Base-by-base conservation (phyloP, 495 filamentous ascomycete genomes). In the Annulohypoxylon moriforme region DNA sequence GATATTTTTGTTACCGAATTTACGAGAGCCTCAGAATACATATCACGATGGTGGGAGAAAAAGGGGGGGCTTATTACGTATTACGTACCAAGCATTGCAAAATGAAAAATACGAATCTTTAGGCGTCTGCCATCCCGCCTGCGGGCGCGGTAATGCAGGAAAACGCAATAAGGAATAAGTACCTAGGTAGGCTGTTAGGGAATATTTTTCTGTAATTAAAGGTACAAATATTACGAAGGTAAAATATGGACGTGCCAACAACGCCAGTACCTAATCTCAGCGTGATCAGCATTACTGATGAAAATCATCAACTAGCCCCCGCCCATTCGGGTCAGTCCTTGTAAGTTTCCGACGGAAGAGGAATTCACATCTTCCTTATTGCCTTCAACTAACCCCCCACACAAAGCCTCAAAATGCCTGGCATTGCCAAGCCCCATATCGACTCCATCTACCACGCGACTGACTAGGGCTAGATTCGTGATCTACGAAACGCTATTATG, bases 11-110 rank as follows among this genome's bases (percentile, higher is more conserved):
- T 38, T 58, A 58, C 55, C 18, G 20, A 58, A 11, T 58, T 18
- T 24, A 6, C n/a, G 11, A 16, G 55, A 36, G 31, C 27, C 34
- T 58, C 34, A 58, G 4, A 36, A 40, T 24, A 40, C 8, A 20
- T 59, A 59, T 50, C 53, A 67, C 40, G n/a, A 66, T 60, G 24
- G 60, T 29, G 7, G 14, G 14, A 6, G 16, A 7, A 49, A 49
- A 65, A 59, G 25, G 10, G 47, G 76, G 74, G 80, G 9, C 68
- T 60, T 14, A 31, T 42, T 55, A 58, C 34, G 34, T 58, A 58
- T 31, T 74, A 77, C 74, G 75, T 80, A 69, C 82, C 82, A 57
- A 86, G 72, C 80, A 85, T 81, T 98, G 94, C 38, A 6, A 67
- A 6, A 38, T 61, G 34, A 38, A 36, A 33, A 59, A 29, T 18